Evolutionary conservation across 192 early-diverging fungal genomes (phyloP).

Genomic region (Entomortierella beljakovae): DNA sequence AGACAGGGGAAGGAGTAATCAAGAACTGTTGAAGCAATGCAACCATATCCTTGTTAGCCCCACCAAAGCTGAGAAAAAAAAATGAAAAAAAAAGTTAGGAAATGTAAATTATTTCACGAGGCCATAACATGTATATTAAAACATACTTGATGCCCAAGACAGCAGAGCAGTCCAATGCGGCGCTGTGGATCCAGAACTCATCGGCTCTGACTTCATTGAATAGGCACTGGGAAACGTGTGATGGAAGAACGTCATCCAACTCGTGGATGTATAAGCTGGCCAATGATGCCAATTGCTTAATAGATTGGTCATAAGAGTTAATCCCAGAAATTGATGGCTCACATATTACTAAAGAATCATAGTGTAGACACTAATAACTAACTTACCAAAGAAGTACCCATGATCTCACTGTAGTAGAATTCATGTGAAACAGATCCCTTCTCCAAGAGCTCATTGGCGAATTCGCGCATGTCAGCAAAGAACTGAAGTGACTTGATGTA

Average conservation of each 20-base stretch:
- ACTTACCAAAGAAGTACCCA: conserved; percentile 66
- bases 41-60: conserved; percentile 51
- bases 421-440: conserved; percentile 58
- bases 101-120: too few species aligned
- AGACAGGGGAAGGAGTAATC: conserved; percentile 63
- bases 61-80: conserved; percentile 29
- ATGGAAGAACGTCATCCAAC: conserved; percentile 60
- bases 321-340: too few species aligned
- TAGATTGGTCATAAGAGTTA: too few species aligned
- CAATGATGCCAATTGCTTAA: conserved; percentile 62
- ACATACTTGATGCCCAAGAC: conserved; percentile 56
- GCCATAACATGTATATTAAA: neutral
- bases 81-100: neutral
- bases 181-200: conserved; percentile 52
- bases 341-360: too few species aligned
- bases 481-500: conserved; percentile 68
- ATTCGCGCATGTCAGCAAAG: conserved; percentile 62
- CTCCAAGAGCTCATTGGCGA: conserved; percentile 53
- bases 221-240: conserved; percentile 59
- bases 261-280: conserved; percentile 62
- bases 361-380: too few species aligned
- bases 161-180: conserved; percentile 35
- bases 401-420: conserved; percentile 65
- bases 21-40: conserved; percentile 60
- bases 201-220: conserved; percentile 49